These are phyloP conservation scores for Candida maris DNA, from an alignment of 805 yeast genomes.

Conservation along the genomic window DNA sequence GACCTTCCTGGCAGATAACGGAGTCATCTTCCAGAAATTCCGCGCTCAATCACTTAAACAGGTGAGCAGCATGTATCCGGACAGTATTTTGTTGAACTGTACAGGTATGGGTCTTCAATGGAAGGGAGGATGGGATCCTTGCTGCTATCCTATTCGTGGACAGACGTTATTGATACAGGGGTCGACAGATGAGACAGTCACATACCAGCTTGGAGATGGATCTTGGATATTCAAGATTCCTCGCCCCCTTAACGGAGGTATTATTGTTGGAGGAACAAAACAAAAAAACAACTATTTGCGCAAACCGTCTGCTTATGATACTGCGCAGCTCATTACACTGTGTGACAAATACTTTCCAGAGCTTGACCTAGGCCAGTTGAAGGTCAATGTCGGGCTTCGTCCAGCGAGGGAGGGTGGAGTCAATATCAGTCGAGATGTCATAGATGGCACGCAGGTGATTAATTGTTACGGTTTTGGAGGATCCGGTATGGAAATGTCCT, in stretches of 20 bases:
- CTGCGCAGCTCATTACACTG: conserved; percentile 37
- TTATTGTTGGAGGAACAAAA: conserved; percentile 65
- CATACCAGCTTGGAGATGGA: conserved; percentile 34
- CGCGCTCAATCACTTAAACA: conserved; percentile 38
- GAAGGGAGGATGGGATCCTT: background rate
- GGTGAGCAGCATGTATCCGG: conserved; percentile 32
- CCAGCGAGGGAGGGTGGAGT: background rate
- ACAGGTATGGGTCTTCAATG: conserved; percentile 38
- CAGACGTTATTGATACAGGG: background rate
- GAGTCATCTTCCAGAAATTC: conserved; percentile 31
- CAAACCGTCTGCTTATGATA: conserved; percentile 22
- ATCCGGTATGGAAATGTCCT: conserved; percentile 55
- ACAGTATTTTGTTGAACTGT: conserved; percentile 45
- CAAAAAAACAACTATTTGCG: conserved; percentile 39
- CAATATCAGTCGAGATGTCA: conserved; percentile 13
- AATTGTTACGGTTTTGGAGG: conserved; percentile 69
- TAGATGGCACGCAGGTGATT: conserved; percentile 30
- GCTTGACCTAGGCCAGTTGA: conserved; percentile 42
- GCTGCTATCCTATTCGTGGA: background rate
- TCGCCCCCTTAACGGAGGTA: conserved; percentile 54
- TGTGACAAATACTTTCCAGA: conserved; percentile 48
- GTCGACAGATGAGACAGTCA: conserved; percentile 39
- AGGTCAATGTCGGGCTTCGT: conserved; percentile 54
- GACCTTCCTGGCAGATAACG: conserved; percentile 6
- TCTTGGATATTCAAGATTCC: conserved; percentile 50